These are phyloP conservation scores for Cutaneotrichosporon spelunceum DNA, from an alignment of 1,284 basidiomycete genomes.

Conservation along the genomic window DNA sequence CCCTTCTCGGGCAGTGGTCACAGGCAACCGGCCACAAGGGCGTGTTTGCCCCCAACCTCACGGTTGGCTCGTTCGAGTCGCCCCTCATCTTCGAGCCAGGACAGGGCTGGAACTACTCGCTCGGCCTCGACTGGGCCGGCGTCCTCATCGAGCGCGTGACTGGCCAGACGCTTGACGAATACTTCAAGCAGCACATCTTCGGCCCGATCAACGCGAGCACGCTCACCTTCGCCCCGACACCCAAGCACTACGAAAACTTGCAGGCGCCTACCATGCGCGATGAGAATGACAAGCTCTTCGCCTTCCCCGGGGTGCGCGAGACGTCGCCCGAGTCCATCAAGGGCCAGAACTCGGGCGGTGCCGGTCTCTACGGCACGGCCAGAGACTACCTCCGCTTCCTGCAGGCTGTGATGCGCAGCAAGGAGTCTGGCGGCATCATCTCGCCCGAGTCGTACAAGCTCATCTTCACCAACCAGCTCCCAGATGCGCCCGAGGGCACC, in stretches of 20 bases:
- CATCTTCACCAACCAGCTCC: constrained; percentile 29
- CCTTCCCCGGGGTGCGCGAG: constrained; percentile 17
- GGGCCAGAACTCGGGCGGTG: constrained; percentile 40
- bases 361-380: constrained; percentile 39
- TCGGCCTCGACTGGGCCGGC: constrained; percentile 47
- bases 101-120: constrained; percentile 31
- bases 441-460: constrained; percentile 24
- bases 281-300: constrained; percentile 7
- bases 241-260: constrained; percentile 15
- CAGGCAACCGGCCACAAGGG: not conserved
- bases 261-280: constrained; percentile 11
- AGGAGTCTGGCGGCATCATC: constrained; percentile 22
- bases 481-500: constrained; percentile 16
- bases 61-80: constrained; percentile 22
- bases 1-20: constrained; percentile 15
- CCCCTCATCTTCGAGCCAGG: constrained; percentile 40
- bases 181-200: constrained; percentile 43
- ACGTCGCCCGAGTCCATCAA: constrained; percentile 67
- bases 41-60: constrained; percentile 23
- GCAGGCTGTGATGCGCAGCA: constrained; percentile 27
- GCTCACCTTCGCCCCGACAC: constrained; percentile 34
- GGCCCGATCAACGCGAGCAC: constrained; percentile 31
- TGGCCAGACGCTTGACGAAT: constrained; percentile 36
- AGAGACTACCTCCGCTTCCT: constrained; percentile 40
- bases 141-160: constrained; percentile 37